A percentile compares a stretch with the other conserved stretches of the same genome.
Conservation (phyloP, 768 basidiomycete genomes). For the Inosperma sp. region DNA sequence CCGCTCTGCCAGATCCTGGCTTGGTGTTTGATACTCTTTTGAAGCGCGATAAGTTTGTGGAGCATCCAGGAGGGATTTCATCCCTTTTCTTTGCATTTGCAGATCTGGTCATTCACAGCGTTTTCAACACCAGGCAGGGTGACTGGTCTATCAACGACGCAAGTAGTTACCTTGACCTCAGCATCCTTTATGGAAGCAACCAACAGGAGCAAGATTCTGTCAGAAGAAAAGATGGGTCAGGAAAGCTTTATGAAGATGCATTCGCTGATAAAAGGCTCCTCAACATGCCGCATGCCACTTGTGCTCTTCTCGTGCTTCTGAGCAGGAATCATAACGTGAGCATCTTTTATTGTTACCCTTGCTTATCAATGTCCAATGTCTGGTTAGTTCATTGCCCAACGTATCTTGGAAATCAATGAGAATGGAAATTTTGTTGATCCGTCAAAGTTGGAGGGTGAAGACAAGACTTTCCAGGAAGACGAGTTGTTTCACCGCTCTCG, state of each 20-base stretch:
- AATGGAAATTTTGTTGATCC: slow-evolving; percentile 44
- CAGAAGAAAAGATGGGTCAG: slow-evolving; percentile 60
- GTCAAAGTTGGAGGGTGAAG: slow-evolving; percentile 26
- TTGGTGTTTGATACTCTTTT: slow-evolving; percentile 72
- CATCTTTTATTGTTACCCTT: slow-evolving; percentile 11
- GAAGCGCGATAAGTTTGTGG: slow-evolving; percentile 41
- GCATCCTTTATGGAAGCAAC: slow-evolving; percentile 65
- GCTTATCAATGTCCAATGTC: slow-evolving; percentile 3
- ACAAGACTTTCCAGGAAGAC: slow-evolving; percentile 52
- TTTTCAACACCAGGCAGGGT: slow-evolving; percentile 54
- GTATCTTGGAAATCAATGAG: slow-evolving; percentile 68
- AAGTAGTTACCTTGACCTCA: slow-evolving; percentile 74
- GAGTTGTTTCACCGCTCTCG: slow-evolving; percentile 74
- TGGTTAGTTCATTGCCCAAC: slow-evolving; percentile 62
- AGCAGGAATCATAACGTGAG: slow-evolving; percentile 71
- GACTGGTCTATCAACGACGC: slow-evolving; percentile 56
- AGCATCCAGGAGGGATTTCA: slow-evolving; percentile 67
- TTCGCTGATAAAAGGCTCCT: slow-evolving; percentile 65
- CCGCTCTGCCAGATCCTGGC: slow-evolving; percentile 58
- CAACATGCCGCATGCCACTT: slow-evolving; percentile 67
- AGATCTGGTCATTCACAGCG: slow-evolving; percentile 66
- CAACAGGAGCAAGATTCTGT: slow-evolving; percentile 44
- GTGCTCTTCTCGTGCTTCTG: slow-evolving; percentile 65
- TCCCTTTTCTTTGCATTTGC: slow-evolving; percentile 78
- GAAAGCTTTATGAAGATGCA: slow-evolving; percentile 60